Evolutionary conservation across 2,329 filamentous ascomycete species (phyloP).

Genomic region (Aspergillaceae sp.): DNA sequence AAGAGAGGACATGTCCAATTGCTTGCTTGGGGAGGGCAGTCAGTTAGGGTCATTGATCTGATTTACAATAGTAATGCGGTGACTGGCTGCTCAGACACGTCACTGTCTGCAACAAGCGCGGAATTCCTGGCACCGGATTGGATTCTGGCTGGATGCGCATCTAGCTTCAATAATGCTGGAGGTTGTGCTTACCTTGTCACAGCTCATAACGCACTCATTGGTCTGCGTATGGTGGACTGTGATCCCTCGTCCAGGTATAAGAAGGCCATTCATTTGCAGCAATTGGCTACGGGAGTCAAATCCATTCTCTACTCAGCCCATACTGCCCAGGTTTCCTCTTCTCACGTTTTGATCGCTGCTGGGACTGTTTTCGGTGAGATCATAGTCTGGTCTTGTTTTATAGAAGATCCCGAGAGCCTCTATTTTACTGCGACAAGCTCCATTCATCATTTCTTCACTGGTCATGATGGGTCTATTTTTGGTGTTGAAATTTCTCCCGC

Average conservation of each 20-base stretch:
- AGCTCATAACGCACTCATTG: constrained; percentile 74
- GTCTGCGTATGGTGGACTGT: constrained; percentile 30
- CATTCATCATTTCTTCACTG: constrained; percentile 51
- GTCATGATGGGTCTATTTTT: constrained; percentile 89
- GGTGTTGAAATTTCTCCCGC: constrained; percentile 68
- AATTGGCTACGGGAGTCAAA: constrained; percentile 49
- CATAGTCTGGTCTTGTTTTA: constrained; percentile 69
- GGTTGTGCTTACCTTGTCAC: constrained; percentile 58
- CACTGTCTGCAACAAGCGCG: constrained; percentile 22
- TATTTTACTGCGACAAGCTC: constrained; percentile 21
- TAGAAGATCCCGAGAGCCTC: constrained; percentile 14
- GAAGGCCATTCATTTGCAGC: constrained; percentile 19
- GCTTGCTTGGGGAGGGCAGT: constrained; percentile 63
- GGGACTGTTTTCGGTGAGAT: constrained; percentile 95
- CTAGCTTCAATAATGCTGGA: constrained; percentile 15
- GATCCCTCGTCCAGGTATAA: constrained; percentile 8
- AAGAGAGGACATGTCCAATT: constrained; percentile 12
- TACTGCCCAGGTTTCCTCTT: constrained; percentile 52
- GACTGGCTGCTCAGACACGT: constrained; percentile 10
- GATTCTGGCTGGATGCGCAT: constrained; percentile 59
- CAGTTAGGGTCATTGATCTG: constrained; percentile 39
- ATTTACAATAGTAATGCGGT: constrained; percentile 11
- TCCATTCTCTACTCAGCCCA: constrained; percentile 85
- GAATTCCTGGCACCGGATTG: constrained; percentile 58
- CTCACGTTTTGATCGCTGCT: constrained; percentile 64